Percentiles rank a stretch among this genome's conserved stretches.
Evolutionary conservation across 2,329 filamentous ascomycete species (phyloP).

Genomic region (Claviceps sp.): DNA sequence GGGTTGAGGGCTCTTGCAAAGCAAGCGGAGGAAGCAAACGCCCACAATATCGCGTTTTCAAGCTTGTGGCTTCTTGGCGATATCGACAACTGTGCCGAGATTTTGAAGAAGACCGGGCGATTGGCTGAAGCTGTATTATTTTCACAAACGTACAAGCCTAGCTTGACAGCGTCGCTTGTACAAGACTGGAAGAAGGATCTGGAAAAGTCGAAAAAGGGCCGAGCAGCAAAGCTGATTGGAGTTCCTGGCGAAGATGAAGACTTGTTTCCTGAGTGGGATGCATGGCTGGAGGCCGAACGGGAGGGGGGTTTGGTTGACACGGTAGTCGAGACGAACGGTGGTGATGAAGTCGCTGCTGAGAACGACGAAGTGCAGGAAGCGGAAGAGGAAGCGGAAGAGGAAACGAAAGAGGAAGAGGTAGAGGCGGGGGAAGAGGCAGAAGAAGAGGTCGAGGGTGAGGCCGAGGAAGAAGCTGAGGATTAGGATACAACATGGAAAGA

Average conservation of each 20-base stretch:
- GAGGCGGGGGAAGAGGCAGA: conserved; percentile 8
- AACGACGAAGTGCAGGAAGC: conserved; percentile 9
- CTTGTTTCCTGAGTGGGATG: conserved; percentile 92
- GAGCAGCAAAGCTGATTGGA: conserved; percentile 72
- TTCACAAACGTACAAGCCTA: conserved; percentile 90
- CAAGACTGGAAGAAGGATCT: conserved; percentile 70
- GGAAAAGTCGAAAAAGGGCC: conserved; percentile 73
- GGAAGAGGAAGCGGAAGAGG: conserved; percentile 9
- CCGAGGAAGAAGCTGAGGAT: conserved; percentile 11
- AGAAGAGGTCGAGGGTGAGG: conserved; percentile 9
- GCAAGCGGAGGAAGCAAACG: conserved; percentile 62
- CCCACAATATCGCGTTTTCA: conserved; percentile 88
- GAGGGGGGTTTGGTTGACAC: conserved; percentile 39
- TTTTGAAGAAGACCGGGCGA: conserved; percentile 67
- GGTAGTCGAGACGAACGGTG: background rate
- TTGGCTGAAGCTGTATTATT: conserved; percentile 81
- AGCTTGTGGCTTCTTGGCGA: conserved; percentile 81
- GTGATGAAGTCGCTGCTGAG: conserved; percentile 4
- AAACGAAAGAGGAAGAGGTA: conserved; percentile 1
- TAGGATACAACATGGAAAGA: conserved; percentile 6
- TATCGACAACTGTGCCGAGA: conserved; percentile 64
- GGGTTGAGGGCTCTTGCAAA: conserved; percentile 60
- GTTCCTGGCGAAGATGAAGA: conserved; percentile 73
- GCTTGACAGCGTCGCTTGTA: conserved; percentile 52
- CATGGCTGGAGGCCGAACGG: conserved; percentile 70